Evolutionary conservation across 352 stramenopile genomes (phyloP).

Genomic region (Globisporangium echinulatum): DNA sequence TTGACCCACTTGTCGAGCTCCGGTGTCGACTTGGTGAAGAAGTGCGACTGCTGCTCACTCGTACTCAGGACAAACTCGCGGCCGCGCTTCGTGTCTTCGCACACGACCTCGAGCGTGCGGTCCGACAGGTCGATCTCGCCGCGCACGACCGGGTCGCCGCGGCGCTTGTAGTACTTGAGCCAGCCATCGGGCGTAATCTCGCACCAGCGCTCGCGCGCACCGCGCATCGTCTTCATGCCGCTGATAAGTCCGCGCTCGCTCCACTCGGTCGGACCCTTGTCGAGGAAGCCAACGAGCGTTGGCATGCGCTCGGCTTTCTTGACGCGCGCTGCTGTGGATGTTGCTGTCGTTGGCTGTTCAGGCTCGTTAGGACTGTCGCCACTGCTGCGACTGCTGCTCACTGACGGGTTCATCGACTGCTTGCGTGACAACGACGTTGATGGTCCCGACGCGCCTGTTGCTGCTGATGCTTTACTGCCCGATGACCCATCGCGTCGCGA

Average conservation of each 20-base stretch:
- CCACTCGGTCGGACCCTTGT: conserved; percentile 86
- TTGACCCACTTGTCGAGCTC: conserved; percentile 80
- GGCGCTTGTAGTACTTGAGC: conserved; percentile 85
- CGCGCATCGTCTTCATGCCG: conserved; percentile 85
- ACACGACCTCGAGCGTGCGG: conserved; percentile 75
- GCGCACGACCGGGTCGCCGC: conserved; percentile 72
- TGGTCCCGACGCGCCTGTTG: background rate
- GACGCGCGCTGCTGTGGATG: conserved; percentile 17
- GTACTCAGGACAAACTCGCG: conserved; percentile 81
- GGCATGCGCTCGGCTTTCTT: conserved; percentile 61
- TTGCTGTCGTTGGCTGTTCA: conserved; percentile 10
- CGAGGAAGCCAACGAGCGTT: conserved; percentile 68
- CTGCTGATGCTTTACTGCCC: conserved; percentile 6
- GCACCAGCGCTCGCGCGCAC: conserved; percentile 79
- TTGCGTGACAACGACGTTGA: conserved; percentile 6
- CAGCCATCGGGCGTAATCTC: conserved; percentile 63
- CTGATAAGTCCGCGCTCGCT: conserved; percentile 66
- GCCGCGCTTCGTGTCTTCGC: conserved; percentile 61
- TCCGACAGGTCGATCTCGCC: conserved; percentile 79
- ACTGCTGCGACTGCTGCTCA: conserved; percentile 15
- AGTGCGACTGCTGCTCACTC: conserved; percentile 81
- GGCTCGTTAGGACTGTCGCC: conserved; percentile 5
- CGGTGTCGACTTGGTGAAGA: conserved; percentile 68
- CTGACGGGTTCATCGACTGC: conserved; percentile 2
- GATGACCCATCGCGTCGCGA: conserved; percentile 3